A percentile compares a stretch with the other conserved stretches of the same genome.
These are phyloP conservation scores for Neocallimastix lanati DNA, from an alignment of 192 early-diverging fungal genomes.

Conservation along the genomic window DNA sequence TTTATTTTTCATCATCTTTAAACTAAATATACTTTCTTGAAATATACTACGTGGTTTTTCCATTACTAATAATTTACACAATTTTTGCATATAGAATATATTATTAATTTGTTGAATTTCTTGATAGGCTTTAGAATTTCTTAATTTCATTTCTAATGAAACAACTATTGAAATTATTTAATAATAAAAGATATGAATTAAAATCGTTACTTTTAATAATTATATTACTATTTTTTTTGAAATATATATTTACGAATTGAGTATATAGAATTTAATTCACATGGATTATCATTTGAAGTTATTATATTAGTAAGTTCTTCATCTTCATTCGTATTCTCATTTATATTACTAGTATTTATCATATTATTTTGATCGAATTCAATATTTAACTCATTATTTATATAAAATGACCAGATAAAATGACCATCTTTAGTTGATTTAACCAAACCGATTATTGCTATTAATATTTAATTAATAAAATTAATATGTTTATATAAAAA, in stretches of 20 bases:
- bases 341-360: too few species aligned
- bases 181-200: too few species aligned
- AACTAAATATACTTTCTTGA: background rate
- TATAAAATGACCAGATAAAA: background rate
- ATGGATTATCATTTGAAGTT: background rate
- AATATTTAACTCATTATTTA: background rate
- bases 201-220: too few species aligned
- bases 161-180: background rate
- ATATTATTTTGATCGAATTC: background rate
- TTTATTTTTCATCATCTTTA: background rate
- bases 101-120: background rate
- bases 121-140: background rate
- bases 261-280: background rate
- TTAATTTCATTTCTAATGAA: background rate
- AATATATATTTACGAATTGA: too few species aligned
- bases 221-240: too few species aligned
- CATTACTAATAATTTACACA: background rate
- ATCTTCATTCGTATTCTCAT: background rate
- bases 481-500: too few species aligned
- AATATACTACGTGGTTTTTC: background rate
- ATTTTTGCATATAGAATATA: background rate
- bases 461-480: too few species aligned
- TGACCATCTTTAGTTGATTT: background rate
- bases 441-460: background rate
- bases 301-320: background rate